Percentiles rank a stretch among this genome's conserved stretches.
These are phyloP conservation scores for Exsudoporus frostii DNA, from an alignment of 768 basidiomycete species.

Conservation along the genomic window DNA sequence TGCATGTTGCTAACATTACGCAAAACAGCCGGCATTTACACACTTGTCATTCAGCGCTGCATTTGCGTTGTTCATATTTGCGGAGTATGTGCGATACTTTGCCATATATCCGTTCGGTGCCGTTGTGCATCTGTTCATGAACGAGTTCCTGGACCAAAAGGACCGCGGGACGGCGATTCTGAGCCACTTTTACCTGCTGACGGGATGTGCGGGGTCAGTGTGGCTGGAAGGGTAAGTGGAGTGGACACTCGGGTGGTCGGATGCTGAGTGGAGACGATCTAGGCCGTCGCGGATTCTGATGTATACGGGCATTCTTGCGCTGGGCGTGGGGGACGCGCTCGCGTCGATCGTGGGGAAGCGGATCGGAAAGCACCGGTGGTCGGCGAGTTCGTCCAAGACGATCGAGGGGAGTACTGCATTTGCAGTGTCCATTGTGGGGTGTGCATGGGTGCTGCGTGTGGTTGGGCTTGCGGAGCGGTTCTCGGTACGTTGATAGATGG, in stretches of 20 bases:
- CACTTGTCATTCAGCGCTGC: conserved; percentile 94
- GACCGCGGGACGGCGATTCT: conserved; percentile 95
- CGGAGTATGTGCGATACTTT: conserved; percentile 97
- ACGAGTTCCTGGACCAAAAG: conserved; percentile 93
- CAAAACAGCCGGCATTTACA: conserved; percentile 84
- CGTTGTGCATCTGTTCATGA: conserved; percentile 91
- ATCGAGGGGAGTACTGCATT: conserved; percentile 90
- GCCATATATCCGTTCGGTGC: conserved; percentile 97
- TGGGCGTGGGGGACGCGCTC: conserved; percentile 93
- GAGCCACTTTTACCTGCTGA: conserved; percentile 95
- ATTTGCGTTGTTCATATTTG: conserved; percentile 92
- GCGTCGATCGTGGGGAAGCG: conserved; percentile 92
- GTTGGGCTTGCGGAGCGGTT: conserved; percentile 70
- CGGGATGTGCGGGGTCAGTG: conserved; percentile 88
- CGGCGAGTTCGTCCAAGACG: conserved; percentile 79
- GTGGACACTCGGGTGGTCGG: not conserved
- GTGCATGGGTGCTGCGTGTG: conserved; percentile 68
- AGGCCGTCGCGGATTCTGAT: conserved; percentile 51
- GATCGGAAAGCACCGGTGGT: conserved; percentile 81
- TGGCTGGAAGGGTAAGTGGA: conserved; percentile 89
- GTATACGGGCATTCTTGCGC: conserved; percentile 83
- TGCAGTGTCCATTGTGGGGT: conserved; percentile 61
- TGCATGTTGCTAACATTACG: conserved; percentile 9
- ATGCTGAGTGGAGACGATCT: conserved; percentile 8
- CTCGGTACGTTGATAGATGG: conserved; percentile 51